Evolutionary conservation across 352 stramenopile species (phyloP), one percentile per base, ranked within the genome.

Genomic region (Phytopythium aichiense): DNA sequence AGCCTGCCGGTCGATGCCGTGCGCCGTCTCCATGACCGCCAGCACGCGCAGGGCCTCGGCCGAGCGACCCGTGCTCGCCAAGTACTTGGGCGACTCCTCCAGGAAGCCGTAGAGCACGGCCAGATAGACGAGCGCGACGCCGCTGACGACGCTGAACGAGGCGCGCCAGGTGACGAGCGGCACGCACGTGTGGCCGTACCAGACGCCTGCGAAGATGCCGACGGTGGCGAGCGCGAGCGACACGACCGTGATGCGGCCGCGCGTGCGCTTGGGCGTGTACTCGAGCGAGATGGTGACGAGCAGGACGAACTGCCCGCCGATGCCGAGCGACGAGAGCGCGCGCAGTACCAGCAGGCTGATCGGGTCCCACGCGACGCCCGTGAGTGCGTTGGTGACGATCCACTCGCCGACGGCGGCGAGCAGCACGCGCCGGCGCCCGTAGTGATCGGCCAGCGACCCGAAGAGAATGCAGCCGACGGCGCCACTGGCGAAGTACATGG

Each of bases 31-130:
- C 61, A 93, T 87, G 40, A 65, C 67, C 23, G 80, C 68, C 13
- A 93, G 46, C 13, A 87, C 60, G 7, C 37, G 54, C 28, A 90
- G 66, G 43, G 84, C 84, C 61, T 88, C 72, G n/a, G 87, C 73
- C 23, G 74, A 54, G 1, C 80, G 79, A 5, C 84, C 84, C 0
- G 84, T 74, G 57, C 73, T 83, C 7, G 77, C 84, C 20, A 93
- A 67, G 59, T 86, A 93, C 58, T 86, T 87, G 23, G 84, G 84
- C 13, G 81, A 88, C 45, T 93, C 84, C 20, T 72, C 65, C 30
- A 91, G 58, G 11, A 48, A 61, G 28, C 74, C 20, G 45, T 66
- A 73, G 2, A 82, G 46, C 33, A 72, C 37, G 0, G 65, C 56
- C 7, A 71, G 25, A 38, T 73, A 73, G 8, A 83, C 7, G 4